Evolutionary conservation across 768 basidiomycete genomes (phyloP).

Genomic region (Butyriboletus loyo): DNA sequence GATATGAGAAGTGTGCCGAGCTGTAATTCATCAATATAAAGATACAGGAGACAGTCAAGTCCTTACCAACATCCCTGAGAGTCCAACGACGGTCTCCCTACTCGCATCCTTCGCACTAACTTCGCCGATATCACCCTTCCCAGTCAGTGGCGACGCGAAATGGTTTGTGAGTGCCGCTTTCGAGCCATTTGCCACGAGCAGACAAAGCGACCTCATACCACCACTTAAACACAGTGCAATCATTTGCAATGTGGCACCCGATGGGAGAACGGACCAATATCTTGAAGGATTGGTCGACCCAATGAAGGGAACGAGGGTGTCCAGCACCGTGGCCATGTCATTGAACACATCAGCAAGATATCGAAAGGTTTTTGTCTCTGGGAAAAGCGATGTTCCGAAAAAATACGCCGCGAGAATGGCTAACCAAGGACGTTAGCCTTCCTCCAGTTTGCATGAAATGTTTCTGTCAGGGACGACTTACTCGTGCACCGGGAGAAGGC

Average conservation of each 20-base stretch:
- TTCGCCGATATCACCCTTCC: conserved; percentile 64
- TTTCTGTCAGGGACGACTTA: conserved; percentile 27
- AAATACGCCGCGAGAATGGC: conserved; percentile 63
- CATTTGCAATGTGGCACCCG: conserved; percentile 39
- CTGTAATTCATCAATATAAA: conserved; percentile 31
- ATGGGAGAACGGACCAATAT: conserved; percentile 33
- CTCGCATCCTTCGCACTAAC: conserved; percentile 71
- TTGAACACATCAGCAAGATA: conserved; percentile 66
- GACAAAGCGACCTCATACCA: conserved; percentile 54
- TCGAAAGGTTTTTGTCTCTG: conserved; percentile 70
- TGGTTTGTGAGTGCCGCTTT: conserved; percentile 68
- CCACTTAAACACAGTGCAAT: conserved; percentile 57
- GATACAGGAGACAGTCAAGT: neutral
- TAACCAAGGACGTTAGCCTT: conserved; percentile 21
- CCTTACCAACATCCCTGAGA: conserved; percentile 64
- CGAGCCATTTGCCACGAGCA: conserved; percentile 64
- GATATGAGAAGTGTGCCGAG: conserved; percentile 59
- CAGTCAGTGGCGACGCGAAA: conserved; percentile 50
- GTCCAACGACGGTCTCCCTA: conserved; percentile 66
- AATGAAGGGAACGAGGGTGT: conserved; percentile 57
- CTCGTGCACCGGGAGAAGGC: conserved; percentile 61
- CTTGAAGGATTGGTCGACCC: conserved; percentile 29
- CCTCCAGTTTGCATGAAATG: neutral
- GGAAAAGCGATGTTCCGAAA: conserved; percentile 60
- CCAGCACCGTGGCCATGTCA: conserved; percentile 56